Conservation (phyloP, 2,329 filamentous ascomycete species). For the Aspergillus aculeatinus region DNA sequence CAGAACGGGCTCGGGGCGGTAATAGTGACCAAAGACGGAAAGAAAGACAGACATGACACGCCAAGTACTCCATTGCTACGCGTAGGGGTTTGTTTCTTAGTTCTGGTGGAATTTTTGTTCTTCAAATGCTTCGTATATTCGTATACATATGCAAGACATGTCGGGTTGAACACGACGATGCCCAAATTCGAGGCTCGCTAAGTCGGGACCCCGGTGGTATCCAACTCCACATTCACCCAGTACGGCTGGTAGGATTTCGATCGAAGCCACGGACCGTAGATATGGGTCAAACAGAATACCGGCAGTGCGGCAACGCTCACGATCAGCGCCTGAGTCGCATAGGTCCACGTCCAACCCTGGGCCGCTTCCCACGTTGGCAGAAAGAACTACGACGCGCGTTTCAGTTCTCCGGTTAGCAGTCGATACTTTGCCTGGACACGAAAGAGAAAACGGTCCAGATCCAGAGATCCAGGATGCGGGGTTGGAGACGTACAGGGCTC, state of each 20-base stretch:
- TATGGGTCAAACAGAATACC: slow-evolving; percentile 41
- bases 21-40: too few relatives aligned
- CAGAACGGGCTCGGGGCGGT: too few relatives aligned
- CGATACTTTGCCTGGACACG: not conserved
- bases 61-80: too few relatives aligned
- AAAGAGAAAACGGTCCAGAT: not conserved
- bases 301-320: slow-evolving; percentile 42
- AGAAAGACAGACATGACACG: too few relatives aligned
- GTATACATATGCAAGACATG: too few relatives aligned
- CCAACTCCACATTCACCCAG: slow-evolving; percentile 50
- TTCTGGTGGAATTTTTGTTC: too few relatives aligned
- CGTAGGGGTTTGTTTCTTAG: too few relatives aligned
- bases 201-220: slow-evolving; percentile 3
- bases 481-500: slow-evolving; percentile 36
- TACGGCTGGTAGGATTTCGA: slow-evolving; percentile 38
- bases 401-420: not conserved
- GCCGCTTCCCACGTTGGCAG: slow-evolving; percentile 50
- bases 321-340: slow-evolving; percentile 51
- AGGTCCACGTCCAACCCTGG: slow-evolving; percentile 53
- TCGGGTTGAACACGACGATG: too few relatives aligned
- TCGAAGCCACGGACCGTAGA: slow-evolving; percentile 42
- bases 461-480: not conserved
- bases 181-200: too few relatives aligned
- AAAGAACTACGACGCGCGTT: slow-evolving; percentile 43
- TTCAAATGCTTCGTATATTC: too few relatives aligned